Evolutionary conservation across 2,329 filamentous ascomycete genomes (phyloP).

Genomic region (Penicillium thymicola): DNA sequence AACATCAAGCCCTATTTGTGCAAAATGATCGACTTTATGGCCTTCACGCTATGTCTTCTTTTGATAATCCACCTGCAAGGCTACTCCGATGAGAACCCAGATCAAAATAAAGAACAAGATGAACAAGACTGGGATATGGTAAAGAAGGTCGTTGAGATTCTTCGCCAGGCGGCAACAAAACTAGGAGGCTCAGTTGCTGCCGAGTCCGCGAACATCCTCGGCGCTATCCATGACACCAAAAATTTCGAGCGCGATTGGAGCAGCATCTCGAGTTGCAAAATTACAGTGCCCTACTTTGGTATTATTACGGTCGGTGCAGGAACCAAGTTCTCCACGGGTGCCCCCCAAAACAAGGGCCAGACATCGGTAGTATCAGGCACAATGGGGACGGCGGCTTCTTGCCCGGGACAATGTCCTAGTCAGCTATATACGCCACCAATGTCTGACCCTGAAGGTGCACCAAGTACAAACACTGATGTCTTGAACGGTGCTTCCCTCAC

Average conservation of each 20-base stretch:
- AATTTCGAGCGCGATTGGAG: slow-evolving; percentile 19
- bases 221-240: slow-evolving; percentile 31
- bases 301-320: slow-evolving; percentile 40
- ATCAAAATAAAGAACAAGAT: slow-evolving; percentile 30
- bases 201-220: slow-evolving; percentile 43
- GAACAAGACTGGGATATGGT: slow-evolving; percentile 39
- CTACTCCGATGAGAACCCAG: slow-evolving; percentile 26
- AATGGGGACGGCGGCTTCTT: not conserved
- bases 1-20: slow-evolving; percentile 39
- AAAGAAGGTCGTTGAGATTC: slow-evolving; percentile 29
- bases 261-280: slow-evolving; percentile 32
- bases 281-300: slow-evolving; percentile 48
- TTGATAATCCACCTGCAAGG: slow-evolving; percentile 45
- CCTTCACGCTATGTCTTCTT: slow-evolving; percentile 47
- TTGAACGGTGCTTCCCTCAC: not conserved
- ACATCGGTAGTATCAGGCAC: slow-evolving; percentile 12
- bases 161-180: slow-evolving; percentile 33
- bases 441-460: slow-evolving; percentile 18
- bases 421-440: slow-evolving; percentile 26
- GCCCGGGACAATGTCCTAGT: slow-evolving; percentile 10
- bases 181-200: slow-evolving; percentile 44
- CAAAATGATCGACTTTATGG: slow-evolving; percentile 49
- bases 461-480: not conserved
- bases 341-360: slow-evolving; percentile 6
- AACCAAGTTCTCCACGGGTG: slow-evolving; percentile 26